Percentiles rank a stretch among this genome's conserved stretches.
Evolutionary conservation across 2,329 filamentous ascomycete species (phyloP).

Genomic region (Corinectria fuckeliana): DNA sequence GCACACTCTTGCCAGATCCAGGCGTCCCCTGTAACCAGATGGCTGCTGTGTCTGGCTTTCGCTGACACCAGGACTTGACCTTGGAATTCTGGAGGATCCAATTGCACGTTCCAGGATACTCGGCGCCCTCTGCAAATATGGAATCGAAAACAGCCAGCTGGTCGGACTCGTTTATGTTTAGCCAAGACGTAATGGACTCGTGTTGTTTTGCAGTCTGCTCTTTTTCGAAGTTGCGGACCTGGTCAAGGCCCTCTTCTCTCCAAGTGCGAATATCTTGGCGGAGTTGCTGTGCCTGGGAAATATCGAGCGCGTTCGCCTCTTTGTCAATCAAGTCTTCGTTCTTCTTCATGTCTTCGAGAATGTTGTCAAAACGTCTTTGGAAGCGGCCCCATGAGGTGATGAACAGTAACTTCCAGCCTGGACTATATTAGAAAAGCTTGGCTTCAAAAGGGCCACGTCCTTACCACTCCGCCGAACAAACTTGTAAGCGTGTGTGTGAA

Average conservation of each 20-base stretch:
- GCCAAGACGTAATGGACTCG: slow-evolving; percentile 18
- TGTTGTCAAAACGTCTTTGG: slow-evolving; percentile 42
- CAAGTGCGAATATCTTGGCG: slow-evolving; percentile 18
- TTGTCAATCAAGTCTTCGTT: slow-evolving; percentile 43
- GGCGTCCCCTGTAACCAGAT: slow-evolving; percentile 21
- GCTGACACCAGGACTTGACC: slow-evolving; percentile 5
- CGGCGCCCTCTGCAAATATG: background rate
- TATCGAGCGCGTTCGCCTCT: slow-evolving; percentile 41
- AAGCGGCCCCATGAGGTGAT: slow-evolving; percentile 48
- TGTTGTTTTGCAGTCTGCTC: slow-evolving; percentile 14
- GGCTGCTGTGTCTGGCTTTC: slow-evolving; percentile 1
- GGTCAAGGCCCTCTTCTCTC: slow-evolving; percentile 16
- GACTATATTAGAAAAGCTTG: slow-evolving; percentile 14
- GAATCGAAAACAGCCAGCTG: slow-evolving; percentile 17
- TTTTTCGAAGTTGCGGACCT: background rate
- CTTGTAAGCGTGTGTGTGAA: slow-evolving; percentile 54
- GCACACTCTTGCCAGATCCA: slow-evolving; percentile 24
- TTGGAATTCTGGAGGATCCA: slow-evolving; percentile 19
- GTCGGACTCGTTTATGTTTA: slow-evolving; percentile 15
- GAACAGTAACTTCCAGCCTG: slow-evolving; percentile 47
- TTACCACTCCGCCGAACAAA: slow-evolving; percentile 48
- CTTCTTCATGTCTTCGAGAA: slow-evolving; percentile 42
- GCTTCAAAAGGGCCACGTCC: background rate
- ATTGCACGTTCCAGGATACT: slow-evolving; percentile 9
- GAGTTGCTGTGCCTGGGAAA: slow-evolving; percentile 32